Conservation (phyloP, 768 basidiomycete species). For the Cyathus striatus region DNA sequence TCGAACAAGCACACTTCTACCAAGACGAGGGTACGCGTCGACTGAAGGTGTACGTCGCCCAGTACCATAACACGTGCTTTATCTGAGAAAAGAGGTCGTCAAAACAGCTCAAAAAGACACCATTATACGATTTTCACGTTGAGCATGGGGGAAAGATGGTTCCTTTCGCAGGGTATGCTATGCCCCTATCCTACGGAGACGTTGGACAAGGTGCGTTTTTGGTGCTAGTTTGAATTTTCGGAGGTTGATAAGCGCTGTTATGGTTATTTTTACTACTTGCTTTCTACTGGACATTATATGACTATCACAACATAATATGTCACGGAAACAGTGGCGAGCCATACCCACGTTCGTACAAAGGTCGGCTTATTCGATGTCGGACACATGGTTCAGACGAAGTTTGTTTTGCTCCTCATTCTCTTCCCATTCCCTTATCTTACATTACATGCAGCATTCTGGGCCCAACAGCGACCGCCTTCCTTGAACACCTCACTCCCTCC, state of each 20-base stretch:
- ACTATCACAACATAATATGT: background rate
- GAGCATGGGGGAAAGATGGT: conserved; percentile 89
- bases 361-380: conserved; percentile 95
- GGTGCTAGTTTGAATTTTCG: background rate
- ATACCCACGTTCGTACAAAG: conserved; percentile 78
- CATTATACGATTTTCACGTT: conserved; percentile 86
- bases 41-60: too few species aligned
- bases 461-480: conserved; percentile 68
- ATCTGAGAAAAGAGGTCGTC: too few species aligned
- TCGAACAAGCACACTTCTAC: too few species aligned
- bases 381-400: conserved; percentile 97
- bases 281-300: background rate
- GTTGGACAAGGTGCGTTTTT: conserved; percentile 65
- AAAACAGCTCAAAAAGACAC: conserved; percentile 54
- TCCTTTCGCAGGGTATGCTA: conserved; percentile 90
- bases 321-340: conserved; percentile 66
- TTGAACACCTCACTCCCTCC: conserved; percentile 88
- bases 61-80: too few species aligned
- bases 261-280: too few species aligned
- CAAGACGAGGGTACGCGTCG: too few species aligned
- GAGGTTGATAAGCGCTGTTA: background rate
- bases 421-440: background rate
- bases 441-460: conserved; percentile 69
- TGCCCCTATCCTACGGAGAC: conserved; percentile 86
- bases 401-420: conserved; percentile 11